A percentile compares a stretch with the other conserved stretches of the same genome.
These are phyloP conservation scores for Colletotrichum sp. DNA, from an alignment of 2,329 filamentous ascomycete species.

Conservation along the genomic window DNA sequence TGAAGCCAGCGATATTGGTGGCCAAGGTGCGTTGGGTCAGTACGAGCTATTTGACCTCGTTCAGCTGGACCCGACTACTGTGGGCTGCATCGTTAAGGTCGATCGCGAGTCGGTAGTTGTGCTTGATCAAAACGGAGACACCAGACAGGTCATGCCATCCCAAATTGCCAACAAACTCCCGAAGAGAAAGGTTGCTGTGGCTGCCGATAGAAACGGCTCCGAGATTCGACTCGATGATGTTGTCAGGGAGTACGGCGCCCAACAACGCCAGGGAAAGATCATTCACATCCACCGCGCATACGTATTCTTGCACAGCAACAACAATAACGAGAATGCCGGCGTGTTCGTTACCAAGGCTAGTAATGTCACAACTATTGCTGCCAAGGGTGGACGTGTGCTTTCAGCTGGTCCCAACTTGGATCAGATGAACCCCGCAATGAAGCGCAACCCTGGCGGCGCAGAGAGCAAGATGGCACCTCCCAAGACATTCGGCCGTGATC, in stretches of 20 bases:
- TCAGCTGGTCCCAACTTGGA: conserved; percentile 76
- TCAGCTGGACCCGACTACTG: conserved; percentile 89
- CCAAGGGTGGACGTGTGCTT: conserved; percentile 82
- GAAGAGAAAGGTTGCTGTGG: conserved; percentile 81
- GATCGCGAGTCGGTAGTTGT: conserved; percentile 91
- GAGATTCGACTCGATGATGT: conserved; percentile 93
- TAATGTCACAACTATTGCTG: conserved; percentile 89
- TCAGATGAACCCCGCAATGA: conserved; percentile 90
- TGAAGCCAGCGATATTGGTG: conserved; percentile 90
- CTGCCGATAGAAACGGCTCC: conserved; percentile 89
- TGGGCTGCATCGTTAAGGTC: conserved; percentile 92
- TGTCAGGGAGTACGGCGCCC: conserved; percentile 87
- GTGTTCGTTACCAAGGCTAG: conserved; percentile 87
- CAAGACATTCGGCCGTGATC: conserved; percentile 77
- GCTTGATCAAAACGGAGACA: conserved; percentile 87
- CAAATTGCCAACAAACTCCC: conserved; percentile 91
- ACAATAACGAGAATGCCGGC: conserved; percentile 83
- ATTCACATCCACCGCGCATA: conserved; percentile 94
- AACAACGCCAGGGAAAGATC: conserved; percentile 85
- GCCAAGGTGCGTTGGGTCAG: conserved; percentile 82
- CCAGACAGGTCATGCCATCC: conserved; percentile 82
- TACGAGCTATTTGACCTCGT: conserved; percentile 94
- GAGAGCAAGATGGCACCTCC: conserved; percentile 68
- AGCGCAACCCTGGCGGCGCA: conserved; percentile 65
- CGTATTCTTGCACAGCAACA: conserved; percentile 86